Base-by-base conservation (phyloP, 2,329 filamentous ascomycete species). In the Blastomyces parvus region DNA sequence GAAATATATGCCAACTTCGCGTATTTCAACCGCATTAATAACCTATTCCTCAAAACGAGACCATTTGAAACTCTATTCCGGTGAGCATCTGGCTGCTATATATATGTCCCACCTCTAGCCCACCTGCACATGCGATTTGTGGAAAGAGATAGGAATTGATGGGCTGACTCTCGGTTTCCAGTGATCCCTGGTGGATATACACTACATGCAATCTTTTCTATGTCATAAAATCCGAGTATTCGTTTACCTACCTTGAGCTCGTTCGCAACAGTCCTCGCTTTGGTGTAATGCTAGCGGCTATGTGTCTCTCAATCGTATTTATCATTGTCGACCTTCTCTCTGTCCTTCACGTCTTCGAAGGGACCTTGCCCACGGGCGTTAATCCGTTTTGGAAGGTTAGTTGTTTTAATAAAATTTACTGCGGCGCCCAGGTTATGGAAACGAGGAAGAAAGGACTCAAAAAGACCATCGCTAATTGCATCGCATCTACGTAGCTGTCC, bases 121-220 rank as follows among this genome's bases (percentile, higher is more conserved):
- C 13, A 11, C 48, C 27, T 25, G 8, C 17, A 44, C 6, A 46
- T 27, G 13, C 19, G n/a, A 46, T 59, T 19, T 2, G n/a, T 17
- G 25, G 11, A 36, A 25, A n/a, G 2, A 14, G 19, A 9, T 0
- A n/a, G 36, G 42, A 48, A 48, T 8, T 4, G 50, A 48, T 27
- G 9, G 22, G 42, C 62, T 59, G 46, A 52, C 46, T 50, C 42
- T 14, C 17, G 17, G n/a, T 48, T 36, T 48, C 36, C 40, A 81
- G 81, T 11, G 86, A 88, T 66, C 86, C 86, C 0, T 88, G 86
- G 86, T 88, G 86, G 86, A 81, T 88, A 22, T 85, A 86, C 66
- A 86, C 85, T 0, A 82, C 81, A 1, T 68, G 80, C 64, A 83
- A 79, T 27, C 76, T 88, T 3, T 83, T 87, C 70, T 86, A 81